These are phyloP conservation scores for Picea sitchensis DNA, from an alignment of 75 land plant genomes.

Conservation along the genomic window DNA sequence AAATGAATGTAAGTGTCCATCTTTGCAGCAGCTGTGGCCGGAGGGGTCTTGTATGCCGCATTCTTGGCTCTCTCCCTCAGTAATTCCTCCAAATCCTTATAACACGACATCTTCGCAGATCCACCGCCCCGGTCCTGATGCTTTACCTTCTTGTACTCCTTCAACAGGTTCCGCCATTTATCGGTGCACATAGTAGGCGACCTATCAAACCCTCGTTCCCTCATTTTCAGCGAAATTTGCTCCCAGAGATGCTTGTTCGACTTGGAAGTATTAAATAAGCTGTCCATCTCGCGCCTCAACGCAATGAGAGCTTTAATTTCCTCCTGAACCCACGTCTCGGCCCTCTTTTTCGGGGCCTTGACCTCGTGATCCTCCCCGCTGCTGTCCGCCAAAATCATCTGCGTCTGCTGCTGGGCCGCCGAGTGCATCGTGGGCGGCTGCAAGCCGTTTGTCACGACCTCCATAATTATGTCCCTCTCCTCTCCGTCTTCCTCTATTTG, in stretches of 20 bases:
- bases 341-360: conserved; percentile 90
- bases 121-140: conserved; percentile 51
- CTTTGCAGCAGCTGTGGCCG: conserved; percentile 25
- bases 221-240: conserved; percentile 89
- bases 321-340: conserved; percentile 98
- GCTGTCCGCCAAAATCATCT: conserved; percentile 44
- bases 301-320: conserved; percentile 77
- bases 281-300: conserved; percentile 75
- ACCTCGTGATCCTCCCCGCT: conserved; percentile 55
- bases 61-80: conserved; percentile 68
- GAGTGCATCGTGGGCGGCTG: conserved; percentile 17
- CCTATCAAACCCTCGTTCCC: conserved; percentile 89
- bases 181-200: conserved; percentile 99
- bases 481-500: conserved; percentile 44
- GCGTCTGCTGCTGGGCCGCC: conserved; percentile 29
- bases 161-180: conserved; percentile 95
- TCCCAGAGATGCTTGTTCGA: conserved; percentile 99
- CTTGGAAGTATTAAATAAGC: conserved; percentile 87
- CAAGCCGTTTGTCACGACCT: conserved; percentile 37
- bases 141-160: conserved; percentile 96
- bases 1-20: conserved; percentile 57
- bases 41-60: conserved; percentile 40
- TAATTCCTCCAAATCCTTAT: conserved; percentile 89
- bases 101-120: conserved; percentile 79
- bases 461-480: conserved; percentile 41